Evolutionary conservation across 2,329 filamentous ascomycete genomes (phyloP).

Genomic region (Diaporthe helianthi): DNA sequence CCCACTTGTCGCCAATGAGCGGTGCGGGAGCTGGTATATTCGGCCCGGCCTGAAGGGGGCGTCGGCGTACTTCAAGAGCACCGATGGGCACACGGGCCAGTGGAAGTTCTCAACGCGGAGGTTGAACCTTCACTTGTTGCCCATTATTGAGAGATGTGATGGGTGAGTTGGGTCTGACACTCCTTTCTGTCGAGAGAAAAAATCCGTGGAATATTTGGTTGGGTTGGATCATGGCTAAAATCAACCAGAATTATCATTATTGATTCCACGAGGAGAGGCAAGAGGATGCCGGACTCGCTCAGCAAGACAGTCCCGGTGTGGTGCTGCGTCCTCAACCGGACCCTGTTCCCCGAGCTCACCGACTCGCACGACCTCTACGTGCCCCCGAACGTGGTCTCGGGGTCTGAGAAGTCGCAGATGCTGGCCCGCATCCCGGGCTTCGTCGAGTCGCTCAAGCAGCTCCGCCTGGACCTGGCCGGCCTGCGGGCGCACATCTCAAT

Average conservation of each 20-base stretch:
- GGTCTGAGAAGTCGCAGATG: slow-evolving; percentile 83
- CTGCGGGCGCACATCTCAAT: slow-evolving; percentile 67
- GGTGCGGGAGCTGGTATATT: slow-evolving; percentile 97
- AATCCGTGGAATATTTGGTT: background rate
- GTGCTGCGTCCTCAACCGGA: slow-evolving; percentile 84
- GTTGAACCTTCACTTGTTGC: slow-evolving; percentile 82
- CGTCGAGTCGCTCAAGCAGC: slow-evolving; percentile 55
- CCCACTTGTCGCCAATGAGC: slow-evolving; percentile 88
- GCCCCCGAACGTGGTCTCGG: slow-evolving; percentile 74
- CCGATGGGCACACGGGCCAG: slow-evolving; percentile 88
- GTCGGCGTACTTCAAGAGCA: slow-evolving; percentile 96
- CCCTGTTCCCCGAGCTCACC: slow-evolving; percentile 70
- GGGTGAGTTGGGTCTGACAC: slow-evolving; percentile 58
- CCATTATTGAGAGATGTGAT: slow-evolving; percentile 68
- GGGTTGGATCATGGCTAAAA: background rate
- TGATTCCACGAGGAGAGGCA: slow-evolving; percentile 91
- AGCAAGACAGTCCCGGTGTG: slow-evolving; percentile 94
- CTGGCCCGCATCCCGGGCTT: slow-evolving; percentile 64
- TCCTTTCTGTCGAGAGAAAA: background rate
- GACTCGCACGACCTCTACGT: slow-evolving; percentile 66
- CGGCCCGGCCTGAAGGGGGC: slow-evolving; percentile 67
- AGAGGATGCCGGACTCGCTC: slow-evolving; percentile 93
- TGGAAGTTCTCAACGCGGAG: slow-evolving; percentile 90
- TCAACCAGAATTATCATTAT: slow-evolving; percentile 75
- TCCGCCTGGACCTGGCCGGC: slow-evolving; percentile 65